Base-by-base conservation (phyloP, 1,139 yeast species). In the Candida sanyaensis region DNA sequence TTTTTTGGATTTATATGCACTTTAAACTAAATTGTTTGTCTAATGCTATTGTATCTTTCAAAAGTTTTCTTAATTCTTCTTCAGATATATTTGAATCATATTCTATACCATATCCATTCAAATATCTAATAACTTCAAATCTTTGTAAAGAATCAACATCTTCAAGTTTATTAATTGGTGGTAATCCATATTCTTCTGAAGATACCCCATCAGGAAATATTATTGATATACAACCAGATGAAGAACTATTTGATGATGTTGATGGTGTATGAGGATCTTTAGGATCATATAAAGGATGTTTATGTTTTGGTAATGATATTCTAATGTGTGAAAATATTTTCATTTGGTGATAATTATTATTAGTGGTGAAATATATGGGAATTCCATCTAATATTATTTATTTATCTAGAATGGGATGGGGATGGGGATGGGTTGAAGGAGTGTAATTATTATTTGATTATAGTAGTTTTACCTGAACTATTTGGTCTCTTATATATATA, bases 121-220 rank as follows among this genome's bases (percentile, higher is more conserved):
- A 44, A 36, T 50, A 52, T 32, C 53, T 45, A 29, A 50, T 50
- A 17, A 50, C 49, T 41, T 52, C 55, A 39, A 52, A 52, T 41
- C 50, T 44, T 32, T 37, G 49, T 29, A 52, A 37, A 10, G 11
- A 5, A 33, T 52, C 53, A 31, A 52, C 45, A 37, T 52, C 55
- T 3, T 44, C 37, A 8, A 41, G 5, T 29, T 43, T 49, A 6
- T 37, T 43, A 5, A 52, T 47, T 27, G 52, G 49, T 12, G 53
- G 51, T 40, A 52, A 40, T 3, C 54, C 55, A 46, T 50, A 52
- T 10, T 49, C 50, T 24, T 52, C 44, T n/a, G 52, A 45, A 24
- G 52, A 40, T 10, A 23, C 34, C 3, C 55, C 55, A 39, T 49
- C 48, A 5, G 55, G 55, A 32, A 52, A 50, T 9, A 42, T 44